Conservation (phyloP, 2,329 filamentous ascomycete species). For the Colletotrichum sp. region DNA sequence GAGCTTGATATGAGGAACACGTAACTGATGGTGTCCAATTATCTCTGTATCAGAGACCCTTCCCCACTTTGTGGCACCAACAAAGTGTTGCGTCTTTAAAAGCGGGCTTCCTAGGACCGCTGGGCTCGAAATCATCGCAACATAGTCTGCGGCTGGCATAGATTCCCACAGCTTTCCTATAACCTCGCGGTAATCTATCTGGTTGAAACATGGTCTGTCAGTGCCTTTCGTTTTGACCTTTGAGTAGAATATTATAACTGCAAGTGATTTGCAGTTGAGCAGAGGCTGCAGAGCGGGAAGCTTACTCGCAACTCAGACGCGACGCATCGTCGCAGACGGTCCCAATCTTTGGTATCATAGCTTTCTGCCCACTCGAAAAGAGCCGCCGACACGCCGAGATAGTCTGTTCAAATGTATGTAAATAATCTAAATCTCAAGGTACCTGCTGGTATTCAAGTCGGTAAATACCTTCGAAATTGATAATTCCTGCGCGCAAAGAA, state of each 20-base stretch:
- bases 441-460: not conserved
- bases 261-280: slow-evolving; percentile 36
- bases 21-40: slow-evolving; percentile 63
- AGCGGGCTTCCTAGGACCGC: slow-evolving; percentile 64
- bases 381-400: slow-evolving; percentile 51
- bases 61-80: slow-evolving; percentile 64
- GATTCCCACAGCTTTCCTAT: slow-evolving; percentile 63
- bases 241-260: not conserved
- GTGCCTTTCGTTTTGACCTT: not conserved
- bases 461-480: not conserved
- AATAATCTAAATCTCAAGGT: not conserved
- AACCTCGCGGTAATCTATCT: slow-evolving; percentile 75
- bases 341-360: slow-evolving; percentile 70
- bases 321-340: slow-evolving; percentile 57
- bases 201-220: not conserved
- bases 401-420: slow-evolving; percentile 38
- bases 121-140: slow-evolving; percentile 61
- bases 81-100: slow-evolving; percentile 68
- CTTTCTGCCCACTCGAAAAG: slow-evolving; percentile 68
- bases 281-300: slow-evolving; percentile 52
- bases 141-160: slow-evolving; percentile 64
- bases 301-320: slow-evolving; percentile 44
- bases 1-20: slow-evolving; percentile 66
- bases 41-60: slow-evolving; percentile 61
- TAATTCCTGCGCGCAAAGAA: not conserved